phyloP scores from a whole-genome alignment of 805 yeast genomes.

The Lipomyces orientalis region DNA sequence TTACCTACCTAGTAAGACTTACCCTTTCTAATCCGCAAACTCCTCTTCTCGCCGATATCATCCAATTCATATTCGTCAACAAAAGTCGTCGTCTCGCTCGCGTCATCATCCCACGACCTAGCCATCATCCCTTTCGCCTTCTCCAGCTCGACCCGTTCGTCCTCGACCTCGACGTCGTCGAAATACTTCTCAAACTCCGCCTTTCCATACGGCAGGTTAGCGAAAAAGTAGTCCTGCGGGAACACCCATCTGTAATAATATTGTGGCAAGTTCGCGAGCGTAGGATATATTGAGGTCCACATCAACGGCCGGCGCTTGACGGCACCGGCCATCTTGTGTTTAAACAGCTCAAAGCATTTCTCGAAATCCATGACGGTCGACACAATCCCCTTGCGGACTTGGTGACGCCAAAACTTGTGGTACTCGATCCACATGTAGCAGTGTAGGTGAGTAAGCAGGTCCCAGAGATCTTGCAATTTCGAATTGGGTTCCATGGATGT shows the following conservation, averaged over 20 bases:
- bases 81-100: background rate
- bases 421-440: constrained; percentile 30
- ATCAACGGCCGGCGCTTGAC: constrained; percentile 19
- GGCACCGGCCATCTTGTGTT: background rate
- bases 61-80: constrained; percentile 2
- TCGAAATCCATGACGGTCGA: constrained; percentile 40
- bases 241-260: constrained; percentile 2
- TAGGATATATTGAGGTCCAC: constrained; percentile 14
- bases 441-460: constrained; percentile 24
- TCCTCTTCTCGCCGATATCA: background rate
- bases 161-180: background rate
- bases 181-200: constrained; percentile 18
- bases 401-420: constrained; percentile 35
- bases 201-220: constrained; percentile 20
- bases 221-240: constrained; percentile 7
- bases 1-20: background rate
- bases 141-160: background rate
- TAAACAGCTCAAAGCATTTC: constrained; percentile 31
- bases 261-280: background rate
- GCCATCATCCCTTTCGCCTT: background rate
- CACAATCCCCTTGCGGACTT: constrained; percentile 25
- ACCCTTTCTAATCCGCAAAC: background rate
- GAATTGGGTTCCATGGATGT: constrained; percentile 9
- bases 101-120: background rate
- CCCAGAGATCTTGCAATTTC: constrained; percentile 18